phyloP scores from a whole-genome alignment of 768 basidiomycete species.

The Tremella yokohamensis region DNA sequence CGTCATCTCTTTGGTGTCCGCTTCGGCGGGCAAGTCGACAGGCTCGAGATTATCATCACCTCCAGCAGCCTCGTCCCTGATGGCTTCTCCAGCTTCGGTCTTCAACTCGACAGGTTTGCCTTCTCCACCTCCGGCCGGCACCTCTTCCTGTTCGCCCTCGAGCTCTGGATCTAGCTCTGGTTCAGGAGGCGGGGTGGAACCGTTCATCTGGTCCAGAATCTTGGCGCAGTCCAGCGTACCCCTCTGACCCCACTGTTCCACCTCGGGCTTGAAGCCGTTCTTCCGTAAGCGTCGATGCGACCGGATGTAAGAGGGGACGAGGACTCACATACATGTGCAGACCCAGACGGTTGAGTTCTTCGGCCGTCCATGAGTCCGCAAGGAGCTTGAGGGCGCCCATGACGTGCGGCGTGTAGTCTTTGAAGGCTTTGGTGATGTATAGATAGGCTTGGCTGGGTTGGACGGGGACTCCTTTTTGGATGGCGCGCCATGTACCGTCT shows the following conservation, averaged over 20 bases:
- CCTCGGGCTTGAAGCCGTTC: constrained; percentile 75
- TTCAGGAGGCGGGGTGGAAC: not conserved
- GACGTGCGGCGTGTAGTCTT: constrained; percentile 72
- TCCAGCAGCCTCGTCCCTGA: not conserved
- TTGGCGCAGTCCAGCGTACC: constrained; percentile 67
- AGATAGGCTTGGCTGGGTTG: constrained; percentile 71
- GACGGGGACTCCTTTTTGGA: constrained; percentile 67
- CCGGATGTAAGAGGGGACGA: not conserved
- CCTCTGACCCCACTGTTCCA: constrained; percentile 77
- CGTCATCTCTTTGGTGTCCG: constrained; percentile 16
- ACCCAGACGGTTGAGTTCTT: constrained; percentile 57
- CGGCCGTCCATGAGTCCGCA: constrained; percentile 48
- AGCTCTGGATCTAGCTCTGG: not conserved
- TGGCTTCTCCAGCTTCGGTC: constrained; percentile 2
- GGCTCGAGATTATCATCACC: too few species aligned
- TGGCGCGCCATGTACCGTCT: constrained; percentile 72
- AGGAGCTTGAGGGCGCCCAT: constrained; percentile 59
- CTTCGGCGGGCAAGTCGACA: constrained; percentile 5
- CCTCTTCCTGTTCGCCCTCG: too few species aligned
- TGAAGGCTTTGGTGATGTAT: constrained; percentile 75
- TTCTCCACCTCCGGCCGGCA: too few species aligned
- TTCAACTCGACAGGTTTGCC: not conserved
- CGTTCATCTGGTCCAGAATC: constrained; percentile 58
- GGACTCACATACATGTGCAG: constrained; percentile 67
- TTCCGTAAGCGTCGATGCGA: constrained; percentile 7